phyloP scores from a whole-genome alignment of 371 early-diverging fungal species.

The Blastocladiella emersonii region DNA sequence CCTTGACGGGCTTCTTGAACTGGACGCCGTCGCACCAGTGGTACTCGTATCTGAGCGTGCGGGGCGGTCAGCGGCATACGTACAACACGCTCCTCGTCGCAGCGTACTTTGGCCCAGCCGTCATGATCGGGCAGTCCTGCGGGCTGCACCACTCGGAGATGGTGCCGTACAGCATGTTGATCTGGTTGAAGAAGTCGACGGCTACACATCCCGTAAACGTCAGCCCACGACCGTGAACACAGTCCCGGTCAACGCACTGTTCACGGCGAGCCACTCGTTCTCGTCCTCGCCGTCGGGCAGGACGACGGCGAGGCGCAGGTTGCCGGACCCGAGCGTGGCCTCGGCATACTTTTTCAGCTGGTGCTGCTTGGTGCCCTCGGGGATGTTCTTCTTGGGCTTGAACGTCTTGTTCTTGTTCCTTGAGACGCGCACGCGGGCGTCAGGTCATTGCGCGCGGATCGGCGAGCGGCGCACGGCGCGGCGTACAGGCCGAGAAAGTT shows the following conservation, averaged over 20 bases:
- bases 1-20: constrained; percentile 55
- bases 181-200: constrained; percentile 86
- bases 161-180: constrained; percentile 76
- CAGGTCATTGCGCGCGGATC: no score
- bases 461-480: no score
- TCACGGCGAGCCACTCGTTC: constrained; percentile 80
- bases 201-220: constrained; percentile 17
- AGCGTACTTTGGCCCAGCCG: constrained; percentile 50
- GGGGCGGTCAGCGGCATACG: neutral
- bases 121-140: constrained; percentile 67
- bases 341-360: constrained; percentile 43
- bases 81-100: neutral
- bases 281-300: constrained; percentile 73
- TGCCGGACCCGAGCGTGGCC: constrained; percentile 58
- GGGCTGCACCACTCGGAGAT: constrained; percentile 68
- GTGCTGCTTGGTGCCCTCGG: constrained; percentile 36
- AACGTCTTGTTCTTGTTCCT: constrained; percentile 29
- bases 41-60: constrained; percentile 47
- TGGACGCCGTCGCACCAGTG: constrained; percentile 63
- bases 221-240: constrained; percentile 5
- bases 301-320: constrained; percentile 50
- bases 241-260: constrained; percentile 30
- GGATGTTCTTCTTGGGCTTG: constrained; percentile 32
- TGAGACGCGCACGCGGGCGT: no score
- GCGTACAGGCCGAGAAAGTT: neutral